These are phyloP conservation scores for Alloascoidea africana DNA, from an alignment of 805 yeast genomes.

Conservation along the genomic window DNA sequence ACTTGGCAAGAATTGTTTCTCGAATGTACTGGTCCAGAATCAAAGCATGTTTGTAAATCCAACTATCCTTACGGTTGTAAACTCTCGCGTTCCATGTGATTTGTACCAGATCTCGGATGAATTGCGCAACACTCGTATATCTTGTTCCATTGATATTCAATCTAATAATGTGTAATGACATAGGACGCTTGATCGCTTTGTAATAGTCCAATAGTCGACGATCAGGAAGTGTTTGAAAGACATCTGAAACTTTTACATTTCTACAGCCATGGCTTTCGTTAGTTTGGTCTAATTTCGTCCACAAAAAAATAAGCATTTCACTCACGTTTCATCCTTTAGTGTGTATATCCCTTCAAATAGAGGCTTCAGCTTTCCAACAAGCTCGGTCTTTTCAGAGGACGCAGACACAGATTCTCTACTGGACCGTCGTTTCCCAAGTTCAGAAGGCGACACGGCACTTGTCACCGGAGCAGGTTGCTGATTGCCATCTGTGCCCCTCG, in stretches of 20 bases:
- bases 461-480: no score
- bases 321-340: not conserved
- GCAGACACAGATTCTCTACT: not conserved
- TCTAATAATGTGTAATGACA: conserved; percentile 59
- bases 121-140: conserved; percentile 51
- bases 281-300: not conserved
- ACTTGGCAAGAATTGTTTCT: conserved; percentile 30
- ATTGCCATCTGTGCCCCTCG: not conserved
- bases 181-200: conserved; percentile 63
- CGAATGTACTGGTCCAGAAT: conserved; percentile 36
- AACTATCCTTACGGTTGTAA: conserved; percentile 59
- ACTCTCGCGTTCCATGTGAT: conserved; percentile 84
- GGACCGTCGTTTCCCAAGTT: not conserved
- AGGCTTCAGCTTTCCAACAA: not conserved
- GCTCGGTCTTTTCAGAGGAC: not conserved
- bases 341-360: not conserved
- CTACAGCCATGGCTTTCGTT: not conserved
- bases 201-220: conserved; percentile 67
- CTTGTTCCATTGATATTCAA: conserved; percentile 35
- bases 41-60: conserved; percentile 54
- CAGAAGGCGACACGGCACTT: no score
- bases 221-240: conserved; percentile 62
- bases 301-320: not conserved
- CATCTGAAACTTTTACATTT: conserved; percentile 24
- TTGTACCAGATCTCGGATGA: conserved; percentile 65